These are phyloP conservation scores for Capsella rubella DNA, from an alignment of 441 rosid genomes.

Conservation along the genomic window DNA sequence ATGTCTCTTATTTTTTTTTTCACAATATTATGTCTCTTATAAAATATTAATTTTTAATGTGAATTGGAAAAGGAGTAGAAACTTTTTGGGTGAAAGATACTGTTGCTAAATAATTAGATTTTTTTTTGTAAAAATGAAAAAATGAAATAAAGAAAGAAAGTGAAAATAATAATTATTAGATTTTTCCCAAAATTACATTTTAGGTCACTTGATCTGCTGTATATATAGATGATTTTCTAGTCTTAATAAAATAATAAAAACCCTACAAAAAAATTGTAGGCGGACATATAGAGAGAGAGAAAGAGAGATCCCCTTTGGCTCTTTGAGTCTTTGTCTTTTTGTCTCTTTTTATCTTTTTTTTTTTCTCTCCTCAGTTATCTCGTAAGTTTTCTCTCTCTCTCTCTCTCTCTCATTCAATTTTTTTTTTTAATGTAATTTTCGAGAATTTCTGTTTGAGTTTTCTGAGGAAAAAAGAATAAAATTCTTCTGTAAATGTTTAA, in stretches of 20 bases:
- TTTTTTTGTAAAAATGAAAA: too few relatives aligned
- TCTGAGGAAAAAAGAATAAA: not conserved
- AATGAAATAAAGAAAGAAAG: not conserved
- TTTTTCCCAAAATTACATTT: not conserved
- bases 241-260: not conserved
- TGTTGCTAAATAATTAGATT: not conserved
- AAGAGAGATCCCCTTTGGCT: not conserved
- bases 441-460: conserved; percentile 14
- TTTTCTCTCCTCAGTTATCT: conserved; percentile 41
- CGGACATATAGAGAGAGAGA: not conserved
- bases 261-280: not conserved
- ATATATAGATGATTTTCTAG: not conserved
- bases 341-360: not conserved
- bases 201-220: not conserved
- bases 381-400: conserved; percentile 53
- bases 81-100: not conserved
- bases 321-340: not conserved
- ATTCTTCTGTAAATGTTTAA: not conserved
- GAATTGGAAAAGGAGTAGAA: not conserved
- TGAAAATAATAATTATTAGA: not conserved
- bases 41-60: too few relatives aligned
- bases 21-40: not conserved
- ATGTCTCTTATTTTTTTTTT: not conserved
- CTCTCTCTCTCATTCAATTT: conserved; percentile 17
- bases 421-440: conserved; percentile 33